Conservation (phyloP, 192 early-diverging fungal species). For the Mortierella hygrophila region DNA sequence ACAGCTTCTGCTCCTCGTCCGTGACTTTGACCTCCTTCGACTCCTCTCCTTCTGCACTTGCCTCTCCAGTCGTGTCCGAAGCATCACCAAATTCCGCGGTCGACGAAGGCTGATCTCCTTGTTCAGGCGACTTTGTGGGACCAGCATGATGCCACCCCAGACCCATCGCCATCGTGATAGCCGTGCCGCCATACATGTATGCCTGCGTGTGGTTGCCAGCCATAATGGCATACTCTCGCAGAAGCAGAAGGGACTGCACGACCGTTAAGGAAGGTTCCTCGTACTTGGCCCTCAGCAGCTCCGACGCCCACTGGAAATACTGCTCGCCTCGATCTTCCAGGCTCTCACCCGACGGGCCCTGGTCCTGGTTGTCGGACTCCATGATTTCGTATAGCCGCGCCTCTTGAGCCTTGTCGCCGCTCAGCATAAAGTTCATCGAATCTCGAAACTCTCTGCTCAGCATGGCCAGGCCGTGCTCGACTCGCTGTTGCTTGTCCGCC, state of each 20-base stretch:
- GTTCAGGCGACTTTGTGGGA: neutral
- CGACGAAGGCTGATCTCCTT: neutral
- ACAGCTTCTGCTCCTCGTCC: conserved; percentile 48
- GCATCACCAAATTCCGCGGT: neutral
- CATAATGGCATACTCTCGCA: conserved; percentile 52
- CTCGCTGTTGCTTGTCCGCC: conserved; percentile 14
- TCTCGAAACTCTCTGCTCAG: conserved; percentile 9
- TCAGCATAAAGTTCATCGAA: neutral
- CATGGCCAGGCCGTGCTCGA: conserved; percentile 23
- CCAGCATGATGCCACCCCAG: conserved; percentile 45
- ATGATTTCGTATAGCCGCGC: conserved; percentile 24
- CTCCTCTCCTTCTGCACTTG: conserved; percentile 10
- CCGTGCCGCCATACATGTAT: conserved; percentile 47
- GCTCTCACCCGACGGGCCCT: conserved; percentile 15
- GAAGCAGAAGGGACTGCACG: conserved; percentile 39
- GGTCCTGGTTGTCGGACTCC: conserved; percentile 23
- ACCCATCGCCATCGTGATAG: conserved; percentile 54
- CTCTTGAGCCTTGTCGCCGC: conserved; percentile 16
- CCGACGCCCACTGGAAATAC: conserved; percentile 48
- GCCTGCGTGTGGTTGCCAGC: conserved; percentile 51
- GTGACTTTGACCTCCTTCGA: conserved; percentile 22
- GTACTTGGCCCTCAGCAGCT: conserved; percentile 34
- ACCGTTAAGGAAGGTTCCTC: conserved; percentile 46
- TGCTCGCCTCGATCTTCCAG: conserved; percentile 43
- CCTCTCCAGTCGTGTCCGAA: neutral